phyloP scores from a whole-genome alignment of 768 basidiomycete genomes.

The Mycena indigotica region DNA sequence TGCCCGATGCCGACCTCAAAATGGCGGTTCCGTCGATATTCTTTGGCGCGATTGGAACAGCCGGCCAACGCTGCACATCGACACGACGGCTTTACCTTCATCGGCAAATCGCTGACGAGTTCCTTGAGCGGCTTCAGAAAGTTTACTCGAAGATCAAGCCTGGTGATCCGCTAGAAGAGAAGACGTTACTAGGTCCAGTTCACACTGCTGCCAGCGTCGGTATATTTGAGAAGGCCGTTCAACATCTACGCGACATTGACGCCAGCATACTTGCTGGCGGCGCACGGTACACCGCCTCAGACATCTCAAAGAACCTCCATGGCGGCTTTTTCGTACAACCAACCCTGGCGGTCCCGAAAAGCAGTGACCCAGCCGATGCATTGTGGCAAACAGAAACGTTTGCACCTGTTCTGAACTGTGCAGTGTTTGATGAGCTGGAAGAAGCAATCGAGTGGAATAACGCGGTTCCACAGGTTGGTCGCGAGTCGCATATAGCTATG shows the following conservation, averaged over 20 bases:
- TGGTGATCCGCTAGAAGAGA: conserved; percentile 80
- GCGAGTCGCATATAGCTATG: conserved; percentile 10
- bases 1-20: conserved; percentile 90
- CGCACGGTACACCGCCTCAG: conserved; percentile 47
- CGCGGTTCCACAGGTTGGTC: conserved; percentile 70
- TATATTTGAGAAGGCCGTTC: conserved; percentile 63
- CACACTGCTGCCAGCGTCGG: conserved; percentile 73
- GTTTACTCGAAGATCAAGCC: conserved; percentile 73
- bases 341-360: conserved; percentile 73
- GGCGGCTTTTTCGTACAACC: conserved; percentile 90
- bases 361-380: conserved; percentile 50
- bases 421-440: conserved; percentile 83
- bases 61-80: conserved; percentile 83
- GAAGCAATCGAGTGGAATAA: conserved; percentile 92
- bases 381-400: conserved; percentile 85
- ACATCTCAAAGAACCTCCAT: conserved; percentile 38
- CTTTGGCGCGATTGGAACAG: conserved; percentile 89
- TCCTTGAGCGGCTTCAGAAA: conserved; percentile 72
- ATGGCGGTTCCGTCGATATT: conserved; percentile 90
- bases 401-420: conserved; percentile 86
- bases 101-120: conserved; percentile 70
- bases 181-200: conserved; percentile 84
- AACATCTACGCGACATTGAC: conserved; percentile 60
- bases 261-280: conserved; percentile 83
- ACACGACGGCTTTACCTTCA: conserved; percentile 92